phyloP scores from a whole-genome alignment of 257 asterid species.

The Ehretia macrophylla region DNA sequence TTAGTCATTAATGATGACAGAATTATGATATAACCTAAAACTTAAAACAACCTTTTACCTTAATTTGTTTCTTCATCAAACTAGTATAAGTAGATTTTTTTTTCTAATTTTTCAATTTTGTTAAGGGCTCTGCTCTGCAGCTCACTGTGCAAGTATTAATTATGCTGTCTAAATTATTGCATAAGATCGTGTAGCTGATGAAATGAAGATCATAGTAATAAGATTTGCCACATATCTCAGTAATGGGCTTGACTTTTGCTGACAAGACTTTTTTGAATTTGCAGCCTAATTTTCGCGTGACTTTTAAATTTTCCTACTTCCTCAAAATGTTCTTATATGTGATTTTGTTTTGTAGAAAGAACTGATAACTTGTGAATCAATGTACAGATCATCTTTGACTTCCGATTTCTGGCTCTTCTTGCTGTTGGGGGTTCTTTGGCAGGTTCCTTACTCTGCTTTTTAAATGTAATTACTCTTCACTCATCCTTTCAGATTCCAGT shows the following conservation, averaged over 20 bases:
- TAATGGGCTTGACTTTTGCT: background rate
- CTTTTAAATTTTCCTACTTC: background rate
- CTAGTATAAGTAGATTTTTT: too few relatives aligned
- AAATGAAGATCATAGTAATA: background rate
- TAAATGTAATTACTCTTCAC: conserved; percentile 53
- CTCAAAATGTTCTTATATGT: too few relatives aligned
- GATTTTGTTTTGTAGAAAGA: background rate
- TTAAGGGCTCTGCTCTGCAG: too few relatives aligned
- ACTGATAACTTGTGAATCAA: conserved; percentile 3
- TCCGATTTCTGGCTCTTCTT: conserved; percentile 81
- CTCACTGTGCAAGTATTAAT: too few relatives aligned
- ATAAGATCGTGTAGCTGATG: background rate
- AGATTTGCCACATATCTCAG: background rate
- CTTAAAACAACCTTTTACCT: too few relatives aligned
- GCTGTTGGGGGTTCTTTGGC: conserved; percentile 87
- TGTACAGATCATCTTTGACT: conserved; percentile 71
- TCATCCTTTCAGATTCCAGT: conserved; percentile 1
- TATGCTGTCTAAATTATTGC: too few relatives aligned
- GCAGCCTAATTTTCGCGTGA: too few relatives aligned
- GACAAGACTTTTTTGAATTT: background rate
- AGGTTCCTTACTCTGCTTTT: conserved; percentile 88
- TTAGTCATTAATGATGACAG: too few relatives aligned
- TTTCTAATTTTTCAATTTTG: too few relatives aligned
- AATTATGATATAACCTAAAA: too few relatives aligned
- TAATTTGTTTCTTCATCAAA: too few relatives aligned